A percentile compares a stretch with the other conserved stretches of the same genome.
Conservation (phyloP, 192 early-diverging fungal genomes). For the Coemansia sp. region DNA sequence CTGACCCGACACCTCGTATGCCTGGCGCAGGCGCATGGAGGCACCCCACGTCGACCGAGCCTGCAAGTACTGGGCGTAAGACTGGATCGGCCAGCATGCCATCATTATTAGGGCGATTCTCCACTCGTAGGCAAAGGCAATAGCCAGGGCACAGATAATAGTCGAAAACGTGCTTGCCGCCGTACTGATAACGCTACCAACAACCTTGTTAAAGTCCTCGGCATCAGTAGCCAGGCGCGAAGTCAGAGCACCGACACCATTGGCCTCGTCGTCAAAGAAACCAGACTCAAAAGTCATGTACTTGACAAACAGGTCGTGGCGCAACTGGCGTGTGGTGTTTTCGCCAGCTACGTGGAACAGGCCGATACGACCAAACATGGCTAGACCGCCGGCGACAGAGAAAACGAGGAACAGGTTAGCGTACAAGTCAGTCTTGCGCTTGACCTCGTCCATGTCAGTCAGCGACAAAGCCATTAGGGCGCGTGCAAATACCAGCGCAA, state of each 20-base stretch:
- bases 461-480: conserved; percentile 32
- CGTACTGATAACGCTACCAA: conserved; percentile 44
- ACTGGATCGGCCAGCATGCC: conserved; percentile 70
- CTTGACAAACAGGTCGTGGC: conserved; percentile 65
- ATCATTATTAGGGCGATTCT: conserved; percentile 66
- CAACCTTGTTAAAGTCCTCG: conserved; percentile 53
- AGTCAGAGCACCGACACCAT: conserved; percentile 74
- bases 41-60: conserved; percentile 56
- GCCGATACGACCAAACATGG: conserved; percentile 59
- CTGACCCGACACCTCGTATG: conserved; percentile 68
- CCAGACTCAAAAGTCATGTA: conserved; percentile 72
- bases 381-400: conserved; percentile 54
- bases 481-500: conserved; percentile 68
- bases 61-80: conserved; percentile 66
- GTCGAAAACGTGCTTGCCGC: conserved; percentile 34
- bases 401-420: conserved; percentile 55
- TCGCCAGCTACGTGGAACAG: conserved; percentile 67
- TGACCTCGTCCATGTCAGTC: conserved; percentile 29
- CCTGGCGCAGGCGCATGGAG: conserved; percentile 59
- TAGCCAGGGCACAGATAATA: conserved; percentile 30
- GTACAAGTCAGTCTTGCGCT: conserved; percentile 38
- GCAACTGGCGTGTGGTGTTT: conserved; percentile 63
- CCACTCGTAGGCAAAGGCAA: conserved; percentile 66
- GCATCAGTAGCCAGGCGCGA: conserved; percentile 75
- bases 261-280: conserved; percentile 71